A percentile compares a stretch with the other conserved stretches of the same genome.
These are phyloP conservation scores for Polytrichum commune DNA, from an alignment of 225 moss, liverwort and hornwort species.

Conservation along the genomic window DNA sequence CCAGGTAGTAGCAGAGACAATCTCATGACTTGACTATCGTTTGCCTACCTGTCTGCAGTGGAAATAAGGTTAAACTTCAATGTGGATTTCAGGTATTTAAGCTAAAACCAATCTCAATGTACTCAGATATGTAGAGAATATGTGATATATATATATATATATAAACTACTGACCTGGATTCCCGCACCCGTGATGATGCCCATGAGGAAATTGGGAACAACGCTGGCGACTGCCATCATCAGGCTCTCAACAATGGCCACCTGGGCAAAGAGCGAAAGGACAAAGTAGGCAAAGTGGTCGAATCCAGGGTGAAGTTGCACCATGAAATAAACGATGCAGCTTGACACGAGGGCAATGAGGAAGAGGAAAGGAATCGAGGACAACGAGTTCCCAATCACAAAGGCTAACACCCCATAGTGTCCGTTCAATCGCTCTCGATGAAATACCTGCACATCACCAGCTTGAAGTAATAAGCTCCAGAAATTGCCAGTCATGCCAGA, in stretches of 20 bases:
- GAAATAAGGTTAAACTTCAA: no score
- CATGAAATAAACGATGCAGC: constrained; percentile 75
- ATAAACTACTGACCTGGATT: constrained; percentile 52
- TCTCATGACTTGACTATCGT: no score
- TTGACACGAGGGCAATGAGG: constrained; percentile 59
- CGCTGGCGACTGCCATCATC: constrained; percentile 88
- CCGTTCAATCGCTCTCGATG: constrained; percentile 77
- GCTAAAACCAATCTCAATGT: no score
- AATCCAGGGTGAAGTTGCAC: constrained; percentile 60
- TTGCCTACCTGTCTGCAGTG: no score
- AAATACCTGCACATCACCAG: constrained; percentile 56
- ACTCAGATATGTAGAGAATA: no score
- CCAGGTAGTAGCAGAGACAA: no score
- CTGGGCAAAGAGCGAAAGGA: constrained; percentile 62
- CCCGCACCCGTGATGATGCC: constrained; percentile 86
- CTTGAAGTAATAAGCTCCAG: no score
- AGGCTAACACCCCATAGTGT: constrained; percentile 79
- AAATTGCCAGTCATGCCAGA: no score
- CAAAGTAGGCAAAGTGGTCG: constrained; percentile 57
- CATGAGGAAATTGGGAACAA: constrained; percentile 95
- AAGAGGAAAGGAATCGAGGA: constrained; percentile 78
- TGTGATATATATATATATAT: no score
- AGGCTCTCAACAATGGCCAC: constrained; percentile 79
- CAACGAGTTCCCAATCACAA: constrained; percentile 72
- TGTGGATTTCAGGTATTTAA: no score